Evolutionary conservation across 768 basidiomycete species (phyloP), one percentile per base, ranked within the genome.

Genomic region (Mycena latifolia): DNA sequence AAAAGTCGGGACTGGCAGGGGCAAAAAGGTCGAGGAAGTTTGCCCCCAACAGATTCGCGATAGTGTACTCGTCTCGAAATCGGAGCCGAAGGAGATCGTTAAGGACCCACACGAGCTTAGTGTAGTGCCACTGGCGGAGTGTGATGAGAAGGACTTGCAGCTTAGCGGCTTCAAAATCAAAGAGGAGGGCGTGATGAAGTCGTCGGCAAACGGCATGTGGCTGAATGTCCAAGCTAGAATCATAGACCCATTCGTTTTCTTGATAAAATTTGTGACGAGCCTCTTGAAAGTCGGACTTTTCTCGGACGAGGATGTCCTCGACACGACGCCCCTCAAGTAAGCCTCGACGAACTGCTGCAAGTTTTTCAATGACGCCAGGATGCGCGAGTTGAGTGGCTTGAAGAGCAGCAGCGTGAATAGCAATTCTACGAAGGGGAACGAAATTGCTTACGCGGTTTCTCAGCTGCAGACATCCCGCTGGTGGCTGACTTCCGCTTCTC

Each of bases 21-120:
- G 37, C 15, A 17, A 37, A 15, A 37, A 11, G 52, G 39, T 61
- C 59, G 4, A 61, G 50, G 41, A 31, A 61, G 2, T 50, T 47
- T 0, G 37, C 28, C 11, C 11, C 52, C 18, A 61, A 39, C 2
- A 61, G 39, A 25, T 28, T 27, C 3, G 35, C n/a, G 27, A 61
- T 22, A 0, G 50, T 39, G 24, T 37, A 43, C 5, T 33, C 22
- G 9, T 62, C 45, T 4, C 31, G 24, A 18, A 62, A 28, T 12
- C 7, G 29, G 17, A 62, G 18, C 0, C 12, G 18, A 14, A 62
- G 43, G 6, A 53, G 7, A 9, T 62, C 33, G 24, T 54, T 17
- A 2, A 54, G 15, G 4, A 27, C 12, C 14, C 15, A 24, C 0
- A 43, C 52, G 1, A 45, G 17, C 0, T 46, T 24, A 24, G 27